Evolutionary conservation across 225 moss, liverwort and hornwort species (phyloP), one percentile per base, ranked within the genome.

Genomic region (Physcomitrium patens): DNA sequence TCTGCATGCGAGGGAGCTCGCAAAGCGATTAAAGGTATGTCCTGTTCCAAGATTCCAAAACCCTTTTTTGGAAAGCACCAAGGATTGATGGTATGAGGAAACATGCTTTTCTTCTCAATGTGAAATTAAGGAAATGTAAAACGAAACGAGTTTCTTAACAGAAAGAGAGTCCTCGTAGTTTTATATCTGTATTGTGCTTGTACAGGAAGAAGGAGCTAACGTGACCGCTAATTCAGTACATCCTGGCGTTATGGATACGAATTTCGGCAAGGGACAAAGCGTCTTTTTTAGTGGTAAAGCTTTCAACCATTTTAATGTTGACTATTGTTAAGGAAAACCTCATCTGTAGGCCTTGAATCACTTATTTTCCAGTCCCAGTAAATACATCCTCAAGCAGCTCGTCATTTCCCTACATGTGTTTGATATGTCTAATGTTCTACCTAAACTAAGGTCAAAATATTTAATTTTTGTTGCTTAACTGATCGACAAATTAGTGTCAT

Each of bases 1-100:
- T 23, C 74, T 89, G 48, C 89, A 89, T 77, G 86, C 68, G 24
- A 89, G 81, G 67, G 89, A 89, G 89, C 86, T 89, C 18, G 78
- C 89, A 44, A 79, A 65, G 68, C 82, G 74, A 47, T 73, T 89
- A 52, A 81, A 86, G 81, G 81, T 85, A 72, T 43, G 16, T 31
- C 28, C 51, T 52, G 53, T 20, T 52, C 60, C 11, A 27, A 59
- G 48, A 63, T 72, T 43, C 51, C 62, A 37, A 50, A 20, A 68
- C 10, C 14, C 2, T 2, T 60, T 48, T 55, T 63, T 68, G 28
- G 37, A 27, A 47, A 42, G 46, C 12, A 44, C 3, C 1, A 41
- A 28, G 71, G 20, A 27, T n/a, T 17, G 17, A 37, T 10, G 12
- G 43, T 17, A 2, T 69, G 22, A 49, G 10, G 6, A 17, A 9